phyloP scores from a whole-genome alignment of 148 eudicot species.

The Rhododendron griersonianum region DNA sequence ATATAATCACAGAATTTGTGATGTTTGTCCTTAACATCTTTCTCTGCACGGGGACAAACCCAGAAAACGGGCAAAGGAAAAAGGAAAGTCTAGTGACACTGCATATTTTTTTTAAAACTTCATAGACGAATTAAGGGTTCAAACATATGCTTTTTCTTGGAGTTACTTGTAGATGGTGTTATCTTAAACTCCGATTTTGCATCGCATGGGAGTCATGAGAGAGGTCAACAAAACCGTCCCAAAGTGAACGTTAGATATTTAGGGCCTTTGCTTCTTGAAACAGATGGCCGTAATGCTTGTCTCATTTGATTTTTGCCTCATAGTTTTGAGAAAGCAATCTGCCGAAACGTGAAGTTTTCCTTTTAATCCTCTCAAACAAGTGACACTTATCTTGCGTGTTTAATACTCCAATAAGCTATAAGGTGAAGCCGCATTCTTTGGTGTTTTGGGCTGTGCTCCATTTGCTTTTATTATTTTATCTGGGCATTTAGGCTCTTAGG shows the following conservation, averaged over 20 bases:
- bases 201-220: neutral
- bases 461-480: too few relatives aligned
- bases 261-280: too few relatives aligned
- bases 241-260: neutral
- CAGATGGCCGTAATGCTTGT: neutral
- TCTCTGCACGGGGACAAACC: neutral
- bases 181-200: neutral
- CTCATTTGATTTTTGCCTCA: neutral
- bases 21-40: neutral
- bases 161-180: neutral
- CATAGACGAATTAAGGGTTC: too few relatives aligned
- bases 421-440: too few relatives aligned
- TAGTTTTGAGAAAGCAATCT: neutral
- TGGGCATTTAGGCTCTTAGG: too few relatives aligned
- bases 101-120: too few relatives aligned
- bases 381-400: too few relatives aligned
- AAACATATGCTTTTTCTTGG: neutral
- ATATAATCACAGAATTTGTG: neutral
- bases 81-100: neutral
- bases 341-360: neutral
- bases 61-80: neutral
- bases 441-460: too few relatives aligned
- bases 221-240: conserved; percentile 12
- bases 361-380: too few relatives aligned
- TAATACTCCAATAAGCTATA: too few relatives aligned